phyloP scores from a whole-genome alignment of 257 asterid species.

The Buddleja alternifolia region DNA sequence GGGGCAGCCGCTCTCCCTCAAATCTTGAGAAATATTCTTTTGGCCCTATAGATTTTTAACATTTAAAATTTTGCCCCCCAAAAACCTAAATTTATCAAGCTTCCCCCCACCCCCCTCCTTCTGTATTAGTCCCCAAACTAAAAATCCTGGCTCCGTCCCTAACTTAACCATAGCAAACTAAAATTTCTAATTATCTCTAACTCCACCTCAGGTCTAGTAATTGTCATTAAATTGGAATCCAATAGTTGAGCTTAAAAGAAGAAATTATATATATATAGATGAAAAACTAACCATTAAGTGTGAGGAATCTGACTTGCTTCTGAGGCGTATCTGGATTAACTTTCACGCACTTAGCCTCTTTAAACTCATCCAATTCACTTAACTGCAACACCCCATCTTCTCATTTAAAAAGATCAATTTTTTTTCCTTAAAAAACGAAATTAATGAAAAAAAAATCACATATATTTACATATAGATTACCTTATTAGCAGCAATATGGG shows the following conservation, averaged over 20 bases:
- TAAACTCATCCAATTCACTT: constrained; percentile 73
- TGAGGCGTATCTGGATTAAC: constrained; percentile 97
- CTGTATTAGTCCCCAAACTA: too few species aligned
- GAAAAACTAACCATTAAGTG: constrained; percentile 63
- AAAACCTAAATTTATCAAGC: too few species aligned
- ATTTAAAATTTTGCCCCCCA: too few species aligned
- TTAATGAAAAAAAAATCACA: background rate
- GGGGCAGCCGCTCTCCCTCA: too few species aligned
- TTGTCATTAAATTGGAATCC: too few species aligned
- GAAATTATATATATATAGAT: background rate
- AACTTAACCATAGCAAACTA: background rate
- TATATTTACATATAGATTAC: constrained; percentile 38
- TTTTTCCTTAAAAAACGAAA: background rate
- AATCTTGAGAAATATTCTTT: too few species aligned
- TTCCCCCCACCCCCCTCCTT: too few species aligned
- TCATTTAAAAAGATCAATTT: background rate
- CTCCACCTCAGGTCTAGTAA: background rate
- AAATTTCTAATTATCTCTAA: background rate
- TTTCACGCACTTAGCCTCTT: constrained; percentile 78
- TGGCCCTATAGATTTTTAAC: too few species aligned
- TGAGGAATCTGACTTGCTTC: constrained; percentile 89
- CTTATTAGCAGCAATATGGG: constrained; percentile 64
- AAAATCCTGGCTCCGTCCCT: too few species aligned
- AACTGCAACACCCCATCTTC: constrained; percentile 45
- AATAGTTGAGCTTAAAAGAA: background rate